Conservation (phyloP, 1,139 yeast species). For the Candida glucosophila region DNA sequence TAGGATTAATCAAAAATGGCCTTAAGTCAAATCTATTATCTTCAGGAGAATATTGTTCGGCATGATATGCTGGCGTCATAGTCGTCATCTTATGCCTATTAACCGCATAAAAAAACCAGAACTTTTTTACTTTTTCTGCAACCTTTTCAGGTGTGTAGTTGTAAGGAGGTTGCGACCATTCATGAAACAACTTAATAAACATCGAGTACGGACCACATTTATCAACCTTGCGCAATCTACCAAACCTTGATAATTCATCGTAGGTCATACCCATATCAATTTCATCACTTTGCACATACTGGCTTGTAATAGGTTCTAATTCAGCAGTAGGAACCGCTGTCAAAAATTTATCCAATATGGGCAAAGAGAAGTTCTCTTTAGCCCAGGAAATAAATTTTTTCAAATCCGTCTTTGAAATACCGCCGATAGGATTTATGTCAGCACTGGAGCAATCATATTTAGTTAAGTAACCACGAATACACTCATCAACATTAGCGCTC, state of each 20-base stretch:
- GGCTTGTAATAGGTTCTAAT: conserved; percentile 86
- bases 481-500: conserved; percentile 97
- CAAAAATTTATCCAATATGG: conserved; percentile 68
- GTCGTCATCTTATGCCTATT: conserved; percentile 97
- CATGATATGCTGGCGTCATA: conserved; percentile 93
- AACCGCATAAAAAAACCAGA: conserved; percentile 87
- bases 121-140: conserved; percentile 85
- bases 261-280: conserved; percentile 98
- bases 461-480: conserved; percentile 88
- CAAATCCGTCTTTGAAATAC: conserved; percentile 88
- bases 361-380: conserved; percentile 55
- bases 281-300: conserved; percentile 92
- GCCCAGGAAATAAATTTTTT: conserved; percentile 83
- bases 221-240: conserved; percentile 83
- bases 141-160: conserved; percentile 72
- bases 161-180: conserved; percentile 71
- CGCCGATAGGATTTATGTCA: conserved; percentile 95
- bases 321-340: conserved; percentile 97
- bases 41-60: conserved; percentile 96
- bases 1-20: conserved; percentile 88
- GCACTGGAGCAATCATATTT: conserved; percentile 97
- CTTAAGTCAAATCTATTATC: conserved; percentile 93
- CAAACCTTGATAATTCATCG: conserved; percentile 85
- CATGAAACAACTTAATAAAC: conserved; percentile 83
- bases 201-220: conserved; percentile 95